Evolutionary conservation across 306 rosid species (phyloP), one percentile per base, ranked within the genome.

Genomic region (Rosa chinensis): DNA sequence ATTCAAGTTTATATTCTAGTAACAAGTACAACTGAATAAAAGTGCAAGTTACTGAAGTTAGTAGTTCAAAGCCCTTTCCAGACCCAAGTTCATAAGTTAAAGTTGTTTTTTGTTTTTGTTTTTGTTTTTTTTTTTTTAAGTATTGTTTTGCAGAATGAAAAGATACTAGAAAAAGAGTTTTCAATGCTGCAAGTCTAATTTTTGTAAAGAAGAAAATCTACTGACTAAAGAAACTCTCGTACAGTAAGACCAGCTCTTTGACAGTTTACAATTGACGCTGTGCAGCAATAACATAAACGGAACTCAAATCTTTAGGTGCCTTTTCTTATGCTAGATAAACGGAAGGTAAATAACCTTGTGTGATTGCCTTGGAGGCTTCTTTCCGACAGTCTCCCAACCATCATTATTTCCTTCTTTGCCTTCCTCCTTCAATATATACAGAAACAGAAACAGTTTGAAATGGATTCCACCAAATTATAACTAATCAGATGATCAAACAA

Each of bases 371-470:
- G 82, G 87, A 77, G 90, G 85, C 85, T 87, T 90, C 83, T 77
- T 86, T 48, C 90, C 85, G 28, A 94, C 97, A 78, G 90, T 91
- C 82, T 92, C 89, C 99, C 99, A 94, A 78, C 92, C 93, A 72
- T 86, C 97, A 37, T 77, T 70, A 61, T 82, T 82, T 80, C 79
- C 82, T 49, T 68, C 88, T 71, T 74, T 84, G 32, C 20, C 42
- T 16, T 66, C 45, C n/a, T 70, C 85, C 77, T 74, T 84, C 99
- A 91, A 87, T 16, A 78, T 72, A 82, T 70, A 79, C 39, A 76
- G 23, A 85, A 37, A 71, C 23, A 37, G 53, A 72, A 64, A 69
- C 48, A 40, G 69, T 50, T 39, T n/a, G 6, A 37, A 66, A 49
- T 66, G 45, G 49, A 66, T 56, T 43, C 68, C 66, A 17, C 32